Evolutionary conservation across 148 eudicot species (phyloP), one percentile per base, ranked within the genome.

Genomic region (Vaccinium myrtillus): DNA sequence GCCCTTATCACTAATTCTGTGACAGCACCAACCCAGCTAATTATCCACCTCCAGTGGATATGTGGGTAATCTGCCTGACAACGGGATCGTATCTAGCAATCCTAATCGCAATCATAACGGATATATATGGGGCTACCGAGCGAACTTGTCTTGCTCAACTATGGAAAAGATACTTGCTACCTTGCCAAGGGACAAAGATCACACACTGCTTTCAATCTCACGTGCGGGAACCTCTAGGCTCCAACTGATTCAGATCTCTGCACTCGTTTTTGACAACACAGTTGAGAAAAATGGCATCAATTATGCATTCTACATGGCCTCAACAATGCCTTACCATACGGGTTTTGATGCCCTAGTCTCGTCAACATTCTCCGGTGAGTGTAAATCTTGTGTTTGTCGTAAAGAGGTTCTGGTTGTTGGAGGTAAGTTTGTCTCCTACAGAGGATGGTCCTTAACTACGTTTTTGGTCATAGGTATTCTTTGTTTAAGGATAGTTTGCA

Each of bases 1-100:
- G 94, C 82, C 92, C 92, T 69, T 89, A 90, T 87, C 94, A 91
- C 74, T 91, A 91, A 91, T 90, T 87, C 84, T 91, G 94, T 89
- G 87, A 86, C 85, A 90, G 89, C 87, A 80, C 83, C 53, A 89
- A 87, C 70, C 81, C 88, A 0, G 91, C 89, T 5, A 86, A 91
- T 50, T 91, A 91, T 85, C 87, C 86, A 0, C 73, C 85, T 5
- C 81, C 85, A 75, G 77, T 90, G 1, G 91, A 89, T 32, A 89
- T 32, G 74, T 9, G 84, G 1, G 87, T 85, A 0, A 51, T 90
- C 43, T 19, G 80, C 71, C 74, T 90, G 61, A 39, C 73, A 1
- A 15, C 83, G 3, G 63, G 81, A 13, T 86, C 86, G 8, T 90
- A 87, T 86, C 54, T 87, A 70, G 79, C 88, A 53, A 90, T 88